Base-by-base conservation (phyloP, 1,284 basidiomycete genomes). In the Cryptococcus sp. region DNA sequence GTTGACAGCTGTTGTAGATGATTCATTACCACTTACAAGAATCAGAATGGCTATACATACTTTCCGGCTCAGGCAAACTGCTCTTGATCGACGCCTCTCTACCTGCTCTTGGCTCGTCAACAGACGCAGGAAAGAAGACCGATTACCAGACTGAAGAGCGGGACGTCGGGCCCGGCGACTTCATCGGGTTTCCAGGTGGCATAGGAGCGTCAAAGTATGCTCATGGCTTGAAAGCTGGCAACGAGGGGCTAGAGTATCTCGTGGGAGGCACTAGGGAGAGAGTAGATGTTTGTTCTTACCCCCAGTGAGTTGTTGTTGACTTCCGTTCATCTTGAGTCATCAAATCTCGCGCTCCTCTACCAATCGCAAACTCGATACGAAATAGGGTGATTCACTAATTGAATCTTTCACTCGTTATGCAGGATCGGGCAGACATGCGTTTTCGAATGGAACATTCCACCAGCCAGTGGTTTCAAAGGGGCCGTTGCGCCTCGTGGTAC, bases 21-120 rank as follows among this genome's bases (percentile, higher is more conserved):
- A 60, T 67, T 39, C 68, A 69, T 50, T 63, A 67, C 50, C 68
- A 69, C 57, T 43, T 61, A n/a, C 19, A 46, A 49, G 57, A 61
- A n/a, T 47, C 59, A 0, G 68, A 69, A 52, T 69, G 68, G 68
- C 25, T 69, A n/a, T 70, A 70, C 61, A 57, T 70, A 6, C 53
- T 65, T 25, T 39, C 45, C 5, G 67, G 67, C 37, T 29, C 50
- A 11, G 65, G 52, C 23, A 44, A n/a, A 3, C 57, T 66, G 15
- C 50, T 37, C 3, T 57, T 69, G 10, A 50, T 59, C n/a, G 61
- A 62, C 51, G 50, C 61, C 2, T 50, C 61, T 1, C 17, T 55
- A 6, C 15, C 20, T 38, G 5, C 50, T 37, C 26, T 22, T 16
- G 2, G 40, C 19, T 29, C 44, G 19, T 15, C 34, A 1, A 19